phyloP scores from a whole-genome alignment of 2,329 filamentous ascomycete genomes.

The Capronia epimyces region DNA sequence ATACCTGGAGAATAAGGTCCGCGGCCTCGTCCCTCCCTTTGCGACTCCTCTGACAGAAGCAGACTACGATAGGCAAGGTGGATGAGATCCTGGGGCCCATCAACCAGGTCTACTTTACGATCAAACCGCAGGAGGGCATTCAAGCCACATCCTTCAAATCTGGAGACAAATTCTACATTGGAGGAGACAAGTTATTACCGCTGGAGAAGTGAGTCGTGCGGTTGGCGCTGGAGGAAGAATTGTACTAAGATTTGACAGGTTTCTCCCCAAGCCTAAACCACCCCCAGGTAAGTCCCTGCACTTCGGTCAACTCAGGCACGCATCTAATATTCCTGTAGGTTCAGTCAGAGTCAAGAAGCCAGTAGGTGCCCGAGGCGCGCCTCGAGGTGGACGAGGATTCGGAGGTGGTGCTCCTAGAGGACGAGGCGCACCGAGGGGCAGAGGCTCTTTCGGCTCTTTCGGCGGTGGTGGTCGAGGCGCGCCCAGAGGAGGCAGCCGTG shows the following conservation, averaged over 20 bases:
- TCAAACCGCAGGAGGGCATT: constrained; percentile 95
- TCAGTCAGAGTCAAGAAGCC: constrained; percentile 35
- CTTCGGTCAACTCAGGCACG: background rate
- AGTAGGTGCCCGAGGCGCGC: constrained; percentile 45
- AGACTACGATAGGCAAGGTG: constrained; percentile 88
- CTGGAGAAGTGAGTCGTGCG: constrained; percentile 63
- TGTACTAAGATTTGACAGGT: constrained; percentile 45
- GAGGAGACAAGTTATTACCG: constrained; percentile 86
- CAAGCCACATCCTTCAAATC: constrained; percentile 90
- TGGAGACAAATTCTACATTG: constrained; percentile 97
- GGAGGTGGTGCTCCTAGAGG: constrained; percentile 32
- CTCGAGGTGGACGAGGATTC: constrained; percentile 40
- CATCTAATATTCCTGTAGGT: constrained; percentile 42
- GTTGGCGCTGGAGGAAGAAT: background rate
- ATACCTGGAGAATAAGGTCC: constrained; percentile 95
- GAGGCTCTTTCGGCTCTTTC: constrained; percentile 33
- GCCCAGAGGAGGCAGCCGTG: constrained; percentile 7
- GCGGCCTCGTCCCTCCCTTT: constrained; percentile 10
- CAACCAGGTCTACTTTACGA: constrained; percentile 97
- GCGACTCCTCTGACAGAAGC: constrained; percentile 16
- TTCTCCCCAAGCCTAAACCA: constrained; percentile 88
- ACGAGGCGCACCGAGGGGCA: constrained; percentile 26
- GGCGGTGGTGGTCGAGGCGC: constrained; percentile 30
- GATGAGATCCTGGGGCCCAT: constrained; percentile 96
- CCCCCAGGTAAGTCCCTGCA: constrained; percentile 43